These are phyloP conservation scores for Inonotus obliquus DNA, from an alignment of 1,284 basidiomycete genomes.

Conservation along the genomic window DNA sequence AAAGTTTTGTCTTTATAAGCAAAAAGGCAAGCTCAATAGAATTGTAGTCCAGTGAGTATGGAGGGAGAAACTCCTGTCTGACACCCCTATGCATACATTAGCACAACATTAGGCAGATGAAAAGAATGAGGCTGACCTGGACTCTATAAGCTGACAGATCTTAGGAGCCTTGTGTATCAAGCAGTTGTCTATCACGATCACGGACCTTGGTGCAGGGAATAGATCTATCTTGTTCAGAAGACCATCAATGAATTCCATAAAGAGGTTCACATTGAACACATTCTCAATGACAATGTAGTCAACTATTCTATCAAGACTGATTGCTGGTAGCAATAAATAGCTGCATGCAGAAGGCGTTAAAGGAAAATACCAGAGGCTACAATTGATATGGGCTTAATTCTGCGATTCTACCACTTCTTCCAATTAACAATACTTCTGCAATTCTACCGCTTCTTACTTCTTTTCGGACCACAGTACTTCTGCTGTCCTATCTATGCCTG, in stretches of 20 bases:
- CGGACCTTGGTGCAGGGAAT: background rate
- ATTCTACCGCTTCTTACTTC: too few species aligned
- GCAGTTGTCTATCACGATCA: background rate
- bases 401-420: too few species aligned
- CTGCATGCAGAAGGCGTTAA: too few species aligned
- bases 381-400: too few species aligned
- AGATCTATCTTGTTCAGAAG: background rate
- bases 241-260: background rate
- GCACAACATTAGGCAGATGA: background rate
- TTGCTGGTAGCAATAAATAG: too few species aligned
- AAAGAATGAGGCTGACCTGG: background rate
- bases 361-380: too few species aligned
- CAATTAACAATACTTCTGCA: too few species aligned
- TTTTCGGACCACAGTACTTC: too few species aligned
- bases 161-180: background rate
- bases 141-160: background rate
- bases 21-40: constrained; percentile 22
- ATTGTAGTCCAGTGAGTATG: constrained; percentile 23
- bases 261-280: background rate
- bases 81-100: constrained; percentile 11
- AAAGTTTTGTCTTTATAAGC: background rate
- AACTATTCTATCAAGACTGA: background rate
- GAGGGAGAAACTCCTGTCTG: constrained; percentile 17
- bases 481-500: too few species aligned
- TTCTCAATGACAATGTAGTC: background rate